Evolutionary conservation across 495 filamentous ascomycete species (phyloP).

Genomic region (Halenospora varia): DNA sequence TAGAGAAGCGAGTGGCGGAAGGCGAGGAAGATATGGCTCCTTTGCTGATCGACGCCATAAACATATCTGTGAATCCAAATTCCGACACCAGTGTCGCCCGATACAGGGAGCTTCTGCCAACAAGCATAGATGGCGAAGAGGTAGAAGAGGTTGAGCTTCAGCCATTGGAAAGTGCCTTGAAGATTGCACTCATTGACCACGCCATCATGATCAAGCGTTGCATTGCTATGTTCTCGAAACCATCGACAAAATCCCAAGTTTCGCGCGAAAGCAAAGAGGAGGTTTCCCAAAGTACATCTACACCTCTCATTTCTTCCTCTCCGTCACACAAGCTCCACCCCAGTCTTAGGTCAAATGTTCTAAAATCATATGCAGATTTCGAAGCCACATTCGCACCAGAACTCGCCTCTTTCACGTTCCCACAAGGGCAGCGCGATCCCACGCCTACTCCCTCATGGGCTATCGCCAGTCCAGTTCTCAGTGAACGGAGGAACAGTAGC

Average conservation of each 20-base stretch:
- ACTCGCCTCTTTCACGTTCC: slow-evolving; percentile 47
- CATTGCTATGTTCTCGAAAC: slow-evolving; percentile 60
- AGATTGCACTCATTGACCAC: slow-evolving; percentile 84
- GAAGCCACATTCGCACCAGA: slow-evolving; percentile 60
- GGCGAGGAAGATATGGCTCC: slow-evolving; percentile 61
- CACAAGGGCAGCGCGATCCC: slow-evolving; percentile 10
- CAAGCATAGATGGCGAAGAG: slow-evolving; percentile 31
- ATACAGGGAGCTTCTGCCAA: slow-evolving; percentile 69
- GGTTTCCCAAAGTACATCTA: slow-evolving; percentile 36
- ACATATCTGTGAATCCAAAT: slow-evolving; percentile 62
- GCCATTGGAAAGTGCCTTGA: slow-evolving; percentile 77
- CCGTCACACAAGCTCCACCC: slow-evolving; percentile 17
- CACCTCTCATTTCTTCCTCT: slow-evolving; percentile 9
- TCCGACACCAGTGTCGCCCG: slow-evolving; percentile 67
- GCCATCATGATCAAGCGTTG: slow-evolving; percentile 82
- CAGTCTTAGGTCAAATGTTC: background rate
- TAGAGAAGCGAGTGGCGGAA: slow-evolving; percentile 72
- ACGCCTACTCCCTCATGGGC: slow-evolving; percentile 9
- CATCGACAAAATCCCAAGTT: slow-evolving; percentile 28
- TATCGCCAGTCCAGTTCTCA: slow-evolving; percentile 3
- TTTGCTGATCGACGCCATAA: slow-evolving; percentile 67
- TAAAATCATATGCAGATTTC: slow-evolving; percentile 39
- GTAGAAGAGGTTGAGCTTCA: slow-evolving; percentile 49
- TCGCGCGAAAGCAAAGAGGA: slow-evolving; percentile 29
- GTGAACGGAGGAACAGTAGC: background rate